phyloP scores from a whole-genome alignment of 805 yeast genomes.

The Saturnispora serradocipensis region DNA sequence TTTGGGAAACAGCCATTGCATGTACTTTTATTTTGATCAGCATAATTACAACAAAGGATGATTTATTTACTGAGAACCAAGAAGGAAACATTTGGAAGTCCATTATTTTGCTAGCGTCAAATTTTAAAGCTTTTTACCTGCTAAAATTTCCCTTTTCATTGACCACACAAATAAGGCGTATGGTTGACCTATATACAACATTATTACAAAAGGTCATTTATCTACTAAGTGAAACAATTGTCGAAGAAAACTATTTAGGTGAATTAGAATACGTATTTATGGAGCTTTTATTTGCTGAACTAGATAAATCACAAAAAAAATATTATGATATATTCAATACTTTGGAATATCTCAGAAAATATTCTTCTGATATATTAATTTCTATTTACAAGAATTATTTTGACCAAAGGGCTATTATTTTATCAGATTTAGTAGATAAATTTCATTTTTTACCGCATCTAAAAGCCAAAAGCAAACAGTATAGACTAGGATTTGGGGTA shows the following conservation, averaged over 20 bases:
- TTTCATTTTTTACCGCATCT: constrained; percentile 41
- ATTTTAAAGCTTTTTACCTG: neutral
- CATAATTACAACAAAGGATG: neutral
- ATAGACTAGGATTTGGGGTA: constrained; percentile 34
- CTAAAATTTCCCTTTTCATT: neutral
- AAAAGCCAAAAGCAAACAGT: constrained; percentile 36
- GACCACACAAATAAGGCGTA: neutral
- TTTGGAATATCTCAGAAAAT: constrained; percentile 21
- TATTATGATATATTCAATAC: neutral
- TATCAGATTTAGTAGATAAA: constrained; percentile 49
- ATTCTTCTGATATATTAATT: constrained; percentile 25
- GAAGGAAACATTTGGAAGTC: neutral
- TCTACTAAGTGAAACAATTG: neutral
- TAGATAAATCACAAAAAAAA: constrained; percentile 5
- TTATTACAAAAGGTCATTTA: neutral
- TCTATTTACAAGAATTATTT: constrained; percentile 33
- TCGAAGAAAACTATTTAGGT: constrained; percentile 1
- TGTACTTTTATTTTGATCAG: neutral
- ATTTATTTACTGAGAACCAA: constrained; percentile 3
- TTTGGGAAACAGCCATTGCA: neutral
- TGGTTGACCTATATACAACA: neutral
- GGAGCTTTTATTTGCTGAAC: constrained; percentile 33
- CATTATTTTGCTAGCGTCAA: neutral
- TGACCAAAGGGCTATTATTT: constrained; percentile 50
- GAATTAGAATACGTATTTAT: constrained; percentile 45